Percentiles rank a stretch among this genome's conserved stretches.
Evolutionary conservation across 1,139 yeast species (phyloP).

Genomic region (Williopsis jadinii): DNA sequence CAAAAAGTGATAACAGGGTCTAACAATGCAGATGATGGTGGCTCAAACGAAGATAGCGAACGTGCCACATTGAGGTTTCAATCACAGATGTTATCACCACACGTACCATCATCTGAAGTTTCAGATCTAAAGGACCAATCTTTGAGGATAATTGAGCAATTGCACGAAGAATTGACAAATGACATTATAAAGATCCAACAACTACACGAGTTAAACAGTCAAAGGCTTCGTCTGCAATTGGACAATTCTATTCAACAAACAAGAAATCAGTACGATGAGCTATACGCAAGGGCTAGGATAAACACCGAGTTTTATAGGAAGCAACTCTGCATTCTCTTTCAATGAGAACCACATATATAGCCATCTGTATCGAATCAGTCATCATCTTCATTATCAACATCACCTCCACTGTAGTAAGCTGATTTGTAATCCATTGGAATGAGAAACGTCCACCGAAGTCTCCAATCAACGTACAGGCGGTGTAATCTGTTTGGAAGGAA

Average conservation of each 20-base stretch:
- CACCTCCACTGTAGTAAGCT: no score
- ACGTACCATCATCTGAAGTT: no score
- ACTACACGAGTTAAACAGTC: neutral
- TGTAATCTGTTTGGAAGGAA: no score
- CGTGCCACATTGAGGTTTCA: no score
- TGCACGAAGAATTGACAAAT: no score
- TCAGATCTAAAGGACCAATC: no score
- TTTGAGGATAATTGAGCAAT: no score
- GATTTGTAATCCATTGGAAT: slow-evolving; percentile 4
- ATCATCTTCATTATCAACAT: neutral
- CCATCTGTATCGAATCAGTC: neutral
- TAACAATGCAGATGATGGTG: no score
- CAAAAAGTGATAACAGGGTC: no score
- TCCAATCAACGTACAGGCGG: slow-evolving; percentile 4
- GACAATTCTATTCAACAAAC: neutral
- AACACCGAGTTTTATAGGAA: neutral
- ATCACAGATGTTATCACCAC: no score
- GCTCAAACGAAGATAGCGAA: no score
- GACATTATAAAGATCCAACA: neutral
- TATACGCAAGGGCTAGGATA: neutral
- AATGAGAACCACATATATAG: no score
- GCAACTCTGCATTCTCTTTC: neutral
- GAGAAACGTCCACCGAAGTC: slow-evolving; percentile 9
- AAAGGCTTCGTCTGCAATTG: neutral
- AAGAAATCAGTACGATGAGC: neutral